A percentile compares a stretch with the other conserved stretches of the same genome.
Evolutionary conservation across 805 yeast genomes (phyloP).

Genomic region (Kluyveromyces aestuarii): DNA sequence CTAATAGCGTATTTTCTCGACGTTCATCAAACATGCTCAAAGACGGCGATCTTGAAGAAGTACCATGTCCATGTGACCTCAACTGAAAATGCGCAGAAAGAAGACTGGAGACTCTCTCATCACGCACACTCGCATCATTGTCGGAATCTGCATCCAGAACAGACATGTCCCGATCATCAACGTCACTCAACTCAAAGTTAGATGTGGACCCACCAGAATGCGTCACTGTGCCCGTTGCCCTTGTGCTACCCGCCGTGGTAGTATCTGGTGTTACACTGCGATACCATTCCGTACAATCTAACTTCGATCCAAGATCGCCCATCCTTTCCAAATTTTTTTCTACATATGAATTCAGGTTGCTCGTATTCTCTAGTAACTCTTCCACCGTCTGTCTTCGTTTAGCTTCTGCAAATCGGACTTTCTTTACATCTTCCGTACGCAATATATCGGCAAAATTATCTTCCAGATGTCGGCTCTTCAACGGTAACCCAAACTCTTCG

Average conservation of each 20-base stretch:
- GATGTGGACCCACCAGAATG: conserved; percentile 17
- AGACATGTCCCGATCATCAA: conserved; percentile 7
- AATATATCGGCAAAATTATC: conserved; percentile 1
- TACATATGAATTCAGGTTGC: conserved; percentile 18
- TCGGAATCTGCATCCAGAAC: background rate
- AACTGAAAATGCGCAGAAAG: background rate
- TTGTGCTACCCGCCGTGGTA: conserved; percentile 4
- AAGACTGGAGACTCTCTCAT: background rate
- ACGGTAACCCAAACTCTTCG: conserved; percentile 19
- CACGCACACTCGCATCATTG: background rate
- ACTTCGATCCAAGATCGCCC: conserved; percentile 12
- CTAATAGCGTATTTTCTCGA: background rate
- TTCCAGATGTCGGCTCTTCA: conserved; percentile 13
- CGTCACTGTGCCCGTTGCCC: conserved; percentile 6
- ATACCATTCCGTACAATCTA: conserved; percentile 6
- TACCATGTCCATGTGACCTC: background rate
- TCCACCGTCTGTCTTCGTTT: conserved; percentile 13
- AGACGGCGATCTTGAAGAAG: background rate
- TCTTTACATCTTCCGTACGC: conserved; percentile 5
- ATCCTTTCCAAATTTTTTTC: conserved; percentile 20
- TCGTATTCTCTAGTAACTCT: conserved; percentile 22
- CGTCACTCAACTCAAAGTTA: conserved; percentile 24
- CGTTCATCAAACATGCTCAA: background rate
- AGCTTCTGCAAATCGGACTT: conserved; percentile 13
- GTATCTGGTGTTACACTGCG: conserved; percentile 2